Evolutionary conservation across 1,284 basidiomycete species (phyloP).

Genomic region (Papiliotrema terrestris): DNA sequence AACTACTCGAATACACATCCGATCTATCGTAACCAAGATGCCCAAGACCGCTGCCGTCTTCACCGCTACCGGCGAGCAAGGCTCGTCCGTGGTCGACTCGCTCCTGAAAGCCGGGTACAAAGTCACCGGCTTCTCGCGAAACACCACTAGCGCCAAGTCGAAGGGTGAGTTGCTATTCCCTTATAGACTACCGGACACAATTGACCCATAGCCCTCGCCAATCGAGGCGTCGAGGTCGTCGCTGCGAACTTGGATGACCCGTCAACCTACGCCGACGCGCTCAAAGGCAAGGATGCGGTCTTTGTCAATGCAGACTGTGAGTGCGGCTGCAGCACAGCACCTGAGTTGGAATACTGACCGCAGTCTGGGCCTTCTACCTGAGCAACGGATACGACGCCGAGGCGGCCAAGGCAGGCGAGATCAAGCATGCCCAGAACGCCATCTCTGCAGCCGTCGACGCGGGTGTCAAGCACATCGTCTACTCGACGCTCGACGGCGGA

Average conservation of each 20-base stretch:
- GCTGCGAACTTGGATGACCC: constrained; percentile 19
- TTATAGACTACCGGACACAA: no score
- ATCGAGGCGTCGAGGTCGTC: constrained; percentile 16
- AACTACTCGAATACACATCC: background rate
- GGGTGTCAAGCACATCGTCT: constrained; percentile 13
- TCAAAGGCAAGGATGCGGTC: constrained; percentile 21
- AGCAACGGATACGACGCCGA: constrained; percentile 13
- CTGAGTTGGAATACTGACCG: background rate
- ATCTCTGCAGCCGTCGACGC: constrained; percentile 10
- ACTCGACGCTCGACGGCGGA: constrained; percentile 11
- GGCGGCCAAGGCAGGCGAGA: constrained; percentile 14
- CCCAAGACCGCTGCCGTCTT: constrained; percentile 6
- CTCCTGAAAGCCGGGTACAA: constrained; percentile 10
- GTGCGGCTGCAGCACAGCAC: background rate
- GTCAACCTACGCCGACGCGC: constrained; percentile 10
- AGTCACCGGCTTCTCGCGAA: constrained; percentile 1
- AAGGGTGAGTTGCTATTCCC: background rate
- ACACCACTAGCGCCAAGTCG: background rate
- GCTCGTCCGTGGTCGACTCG: constrained; percentile 11
- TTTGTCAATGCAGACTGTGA: constrained; percentile 31
- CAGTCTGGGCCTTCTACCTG: constrained; percentile 13
- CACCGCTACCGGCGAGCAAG: constrained; percentile 17
- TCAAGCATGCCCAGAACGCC: constrained; percentile 9
- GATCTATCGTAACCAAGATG: background rate
- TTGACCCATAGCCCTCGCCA: constrained; percentile 6